Conservation (phyloP, 108 stramenopile species). For the Skeletonema tropicum region DNA sequence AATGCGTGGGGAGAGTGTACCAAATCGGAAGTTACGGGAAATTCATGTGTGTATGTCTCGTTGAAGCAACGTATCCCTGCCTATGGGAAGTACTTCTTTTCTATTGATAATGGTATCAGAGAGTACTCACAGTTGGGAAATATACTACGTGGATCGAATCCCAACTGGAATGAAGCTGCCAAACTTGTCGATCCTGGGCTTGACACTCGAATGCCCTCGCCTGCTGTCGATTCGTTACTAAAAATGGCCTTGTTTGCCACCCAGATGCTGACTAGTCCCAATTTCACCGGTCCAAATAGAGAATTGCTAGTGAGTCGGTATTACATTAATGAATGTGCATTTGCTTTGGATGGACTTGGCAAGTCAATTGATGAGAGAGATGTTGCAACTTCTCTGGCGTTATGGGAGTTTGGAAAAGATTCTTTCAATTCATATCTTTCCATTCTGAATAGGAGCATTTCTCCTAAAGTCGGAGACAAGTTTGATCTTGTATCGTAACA, state of each 20-base stretch:
- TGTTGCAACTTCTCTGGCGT: conserved; percentile 41
- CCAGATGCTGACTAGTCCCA: conserved; percentile 63
- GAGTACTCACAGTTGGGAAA: conserved; percentile 56
- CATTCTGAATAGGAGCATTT: conserved; percentile 65
- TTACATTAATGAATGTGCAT: conserved; percentile 68
- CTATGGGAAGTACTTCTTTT: conserved; percentile 74
- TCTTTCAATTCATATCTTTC: conserved; percentile 73
- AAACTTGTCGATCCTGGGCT: conserved; percentile 36
- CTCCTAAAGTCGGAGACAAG: conserved; percentile 73
- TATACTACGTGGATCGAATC: conserved; percentile 27
- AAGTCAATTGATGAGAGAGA: conserved; percentile 54
- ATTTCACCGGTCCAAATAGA: conserved; percentile 54
- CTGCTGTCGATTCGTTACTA: conserved; percentile 61
- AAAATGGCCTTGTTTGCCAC: conserved; percentile 75
- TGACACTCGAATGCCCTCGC: conserved; percentile 47
- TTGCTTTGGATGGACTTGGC: conserved; percentile 52
- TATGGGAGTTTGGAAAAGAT: conserved; percentile 78
- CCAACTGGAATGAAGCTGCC: conserved; percentile 45
- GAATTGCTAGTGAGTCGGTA: conserved; percentile 71
- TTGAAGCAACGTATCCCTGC: conserved; percentile 71
- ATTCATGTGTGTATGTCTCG: conserved; percentile 73
- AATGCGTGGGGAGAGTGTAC: conserved; percentile 76
- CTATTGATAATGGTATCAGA: conserved; percentile 53
- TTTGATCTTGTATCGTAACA: conserved; percentile 32
- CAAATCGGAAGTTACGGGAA: conserved; percentile 47